Percentiles rank a stretch among this genome's conserved stretches.
These are phyloP conservation scores for Colletotrichum horii DNA, from an alignment of 2,329 filamentous ascomycete species.

Conservation along the genomic window DNA sequence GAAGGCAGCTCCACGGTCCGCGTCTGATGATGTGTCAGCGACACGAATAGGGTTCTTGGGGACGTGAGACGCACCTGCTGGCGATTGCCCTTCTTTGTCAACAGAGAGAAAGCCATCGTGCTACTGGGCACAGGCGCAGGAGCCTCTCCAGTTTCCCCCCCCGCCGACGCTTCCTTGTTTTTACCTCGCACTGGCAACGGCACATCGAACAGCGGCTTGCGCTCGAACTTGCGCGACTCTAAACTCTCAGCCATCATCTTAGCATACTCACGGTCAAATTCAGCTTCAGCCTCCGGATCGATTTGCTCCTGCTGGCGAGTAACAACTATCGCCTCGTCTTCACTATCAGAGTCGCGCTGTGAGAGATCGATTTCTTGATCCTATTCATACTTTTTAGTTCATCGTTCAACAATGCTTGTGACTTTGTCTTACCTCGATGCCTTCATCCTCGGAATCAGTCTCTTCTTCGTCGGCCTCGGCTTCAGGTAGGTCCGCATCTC, in stretches of 20 bases:
- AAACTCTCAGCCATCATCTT: conserved; percentile 98
- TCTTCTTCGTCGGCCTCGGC: conserved; percentile 63
- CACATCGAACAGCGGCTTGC: conserved; percentile 94
- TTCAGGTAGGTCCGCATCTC: conserved; percentile 67
- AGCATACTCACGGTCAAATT: conserved; percentile 96
- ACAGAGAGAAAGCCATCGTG: conserved; percentile 95
- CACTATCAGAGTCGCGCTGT: conserved; percentile 66
- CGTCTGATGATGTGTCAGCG: conserved; percentile 60
- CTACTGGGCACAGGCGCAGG: conserved; percentile 25
- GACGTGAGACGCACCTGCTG: conserved; percentile 70
- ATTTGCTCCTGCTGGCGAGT: conserved; percentile 88
- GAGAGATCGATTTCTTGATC: conserved; percentile 57
- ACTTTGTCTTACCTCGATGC: neutral
- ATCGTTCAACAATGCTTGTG: conserved; percentile 1
- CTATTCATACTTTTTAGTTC: conserved; percentile 30
- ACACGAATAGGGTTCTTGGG: neutral
- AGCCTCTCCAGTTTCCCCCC: conserved; percentile 10
- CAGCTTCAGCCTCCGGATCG: conserved; percentile 92
- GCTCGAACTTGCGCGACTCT: conserved; percentile 94
- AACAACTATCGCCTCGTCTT: conserved; percentile 90
- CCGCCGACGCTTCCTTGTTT: conserved; percentile 35
- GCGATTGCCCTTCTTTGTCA: conserved; percentile 95
- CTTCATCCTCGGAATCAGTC: conserved; percentile 34
- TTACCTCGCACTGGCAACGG: conserved; percentile 86
- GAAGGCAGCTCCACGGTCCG: conserved; percentile 88